Conservation (phyloP, 495 filamentous ascomycete species). For the Penicillium silybi region DNA sequence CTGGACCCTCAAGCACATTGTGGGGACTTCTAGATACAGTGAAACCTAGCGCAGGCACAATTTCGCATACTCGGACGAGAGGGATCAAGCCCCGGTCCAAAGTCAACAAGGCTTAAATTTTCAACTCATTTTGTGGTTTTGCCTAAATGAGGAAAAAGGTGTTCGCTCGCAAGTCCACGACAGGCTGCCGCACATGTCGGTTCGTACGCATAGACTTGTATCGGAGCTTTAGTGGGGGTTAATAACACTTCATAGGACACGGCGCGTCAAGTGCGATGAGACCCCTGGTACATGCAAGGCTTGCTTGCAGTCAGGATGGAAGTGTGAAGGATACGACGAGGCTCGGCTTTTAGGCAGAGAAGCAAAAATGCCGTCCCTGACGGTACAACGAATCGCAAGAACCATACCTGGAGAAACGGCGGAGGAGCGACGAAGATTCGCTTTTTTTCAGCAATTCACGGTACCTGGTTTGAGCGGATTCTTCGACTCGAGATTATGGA, state of each 20-base stretch:
- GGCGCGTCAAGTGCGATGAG: slow-evolving; percentile 25
- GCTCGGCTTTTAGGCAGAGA: slow-evolving; percentile 4
- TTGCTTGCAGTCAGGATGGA: slow-evolving; percentile 13
- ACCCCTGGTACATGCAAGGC: slow-evolving; percentile 16
- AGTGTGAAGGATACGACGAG: slow-evolving; percentile 24
- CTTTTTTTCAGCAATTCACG: slow-evolving; percentile 41
- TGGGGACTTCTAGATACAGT: too few species aligned
- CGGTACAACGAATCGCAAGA: not conserved
- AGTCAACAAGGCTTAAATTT: too few species aligned
- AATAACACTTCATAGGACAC: not conserved
- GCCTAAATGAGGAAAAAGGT: slow-evolving; percentile 1
- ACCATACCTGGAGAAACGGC: not conserved
- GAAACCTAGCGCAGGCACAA: too few species aligned
- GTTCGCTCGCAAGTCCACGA: not conserved
- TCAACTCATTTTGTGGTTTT: too few species aligned
- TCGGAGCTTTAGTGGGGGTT: not conserved
- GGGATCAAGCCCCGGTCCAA: too few species aligned
- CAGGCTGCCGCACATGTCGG: slow-evolving; percentile 4
- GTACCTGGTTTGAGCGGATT: slow-evolving; percentile 39
- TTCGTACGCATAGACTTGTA: not conserved
- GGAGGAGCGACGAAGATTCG: slow-evolving; percentile 17
- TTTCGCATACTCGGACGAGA: too few species aligned
- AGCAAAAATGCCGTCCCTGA: not conserved
- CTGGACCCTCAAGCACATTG: too few species aligned
- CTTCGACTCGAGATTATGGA: slow-evolving; percentile 47